These are phyloP conservation scores for Escovopsis sp. DNA, from an alignment of 2,329 filamentous ascomycete species.

Conservation along the genomic window DNA sequence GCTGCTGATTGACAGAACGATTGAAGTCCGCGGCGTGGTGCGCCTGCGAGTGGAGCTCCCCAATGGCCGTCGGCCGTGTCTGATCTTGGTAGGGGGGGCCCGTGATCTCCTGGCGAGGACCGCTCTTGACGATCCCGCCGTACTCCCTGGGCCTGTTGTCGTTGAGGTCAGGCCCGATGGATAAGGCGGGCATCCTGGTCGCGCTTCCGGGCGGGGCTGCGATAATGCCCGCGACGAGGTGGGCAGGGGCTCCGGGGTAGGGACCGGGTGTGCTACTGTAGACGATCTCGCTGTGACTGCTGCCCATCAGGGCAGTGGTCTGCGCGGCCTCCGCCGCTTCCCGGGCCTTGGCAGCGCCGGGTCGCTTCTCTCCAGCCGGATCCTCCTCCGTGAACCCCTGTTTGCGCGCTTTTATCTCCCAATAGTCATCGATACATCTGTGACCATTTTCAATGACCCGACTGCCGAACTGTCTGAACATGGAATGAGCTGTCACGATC, in stretches of 20 bases:
- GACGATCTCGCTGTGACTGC: slow-evolving; percentile 71
- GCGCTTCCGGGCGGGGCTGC: slow-evolving; percentile 46
- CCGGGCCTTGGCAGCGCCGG: slow-evolving; percentile 76
- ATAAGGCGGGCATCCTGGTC: slow-evolving; percentile 70
- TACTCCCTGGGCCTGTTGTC: slow-evolving; percentile 69
- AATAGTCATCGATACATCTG: slow-evolving; percentile 92
- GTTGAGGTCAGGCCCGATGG: slow-evolving; percentile 61
- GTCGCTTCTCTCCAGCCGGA: slow-evolving; percentile 86
- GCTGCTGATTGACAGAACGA: slow-evolving; percentile 65
- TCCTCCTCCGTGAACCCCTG: slow-evolving; percentile 98
- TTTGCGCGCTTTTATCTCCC: slow-evolving; percentile 93
- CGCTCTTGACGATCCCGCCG: slow-evolving; percentile 58
- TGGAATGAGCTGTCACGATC: slow-evolving; percentile 91
- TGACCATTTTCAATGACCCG: slow-evolving; percentile 81
- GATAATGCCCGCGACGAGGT: slow-evolving; percentile 57
- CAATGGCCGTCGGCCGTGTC: slow-evolving; percentile 57
- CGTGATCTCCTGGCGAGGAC: slow-evolving; percentile 77
- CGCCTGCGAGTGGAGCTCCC: slow-evolving; percentile 73
- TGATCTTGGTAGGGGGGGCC: slow-evolving; percentile 81
- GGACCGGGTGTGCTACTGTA: slow-evolving; percentile 61
- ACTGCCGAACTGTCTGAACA: slow-evolving; percentile 97
- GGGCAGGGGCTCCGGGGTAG: slow-evolving; percentile 50
- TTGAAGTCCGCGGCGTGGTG: slow-evolving; percentile 85
- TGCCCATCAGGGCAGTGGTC: slow-evolving; percentile 44
- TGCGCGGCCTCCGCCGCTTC: slow-evolving; percentile 58